phyloP scores from a whole-genome alignment of 1,284 basidiomycete species.

The Boletus sp. region DNA sequence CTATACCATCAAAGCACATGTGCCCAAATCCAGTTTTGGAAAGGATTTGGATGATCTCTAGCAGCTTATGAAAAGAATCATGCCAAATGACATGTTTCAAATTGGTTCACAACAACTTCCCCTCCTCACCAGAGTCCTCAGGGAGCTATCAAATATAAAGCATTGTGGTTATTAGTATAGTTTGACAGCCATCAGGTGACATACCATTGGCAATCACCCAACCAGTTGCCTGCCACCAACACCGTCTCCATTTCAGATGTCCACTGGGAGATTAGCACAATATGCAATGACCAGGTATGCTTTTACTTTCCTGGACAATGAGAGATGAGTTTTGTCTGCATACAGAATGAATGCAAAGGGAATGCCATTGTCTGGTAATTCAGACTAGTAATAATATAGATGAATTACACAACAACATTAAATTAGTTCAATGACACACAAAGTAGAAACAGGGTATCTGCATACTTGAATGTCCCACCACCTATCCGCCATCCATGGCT shows the following conservation, averaged over 20 bases:
- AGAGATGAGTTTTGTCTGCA: not conserved
- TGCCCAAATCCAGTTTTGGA: too few species aligned
- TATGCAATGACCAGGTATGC: not conserved
- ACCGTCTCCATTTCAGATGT: not conserved
- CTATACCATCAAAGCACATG: too few species aligned
- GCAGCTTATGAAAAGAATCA: not conserved
- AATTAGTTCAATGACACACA: too few species aligned
- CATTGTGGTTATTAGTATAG: too few species aligned
- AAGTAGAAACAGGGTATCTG: not conserved
- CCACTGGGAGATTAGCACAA: not conserved
- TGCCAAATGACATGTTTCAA: not conserved
- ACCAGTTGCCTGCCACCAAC: not conserved
- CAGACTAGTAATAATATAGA: too few species aligned
- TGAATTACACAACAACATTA: too few species aligned
- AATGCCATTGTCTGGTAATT: not conserved
- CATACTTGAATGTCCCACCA: constrained; percentile 4
- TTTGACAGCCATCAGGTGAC: not conserved
- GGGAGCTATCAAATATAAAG: not conserved
- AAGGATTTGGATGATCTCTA: too few species aligned
- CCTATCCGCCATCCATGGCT: not conserved
- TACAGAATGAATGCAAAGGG: not conserved
- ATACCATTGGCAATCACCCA: not conserved
- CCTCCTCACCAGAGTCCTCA: not conserved
- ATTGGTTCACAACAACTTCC: not conserved
- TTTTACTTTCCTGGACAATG: not conserved